Evolutionary conservation across 257 asterid species (phyloP).

Genomic region (Coffea canephora): DNA sequence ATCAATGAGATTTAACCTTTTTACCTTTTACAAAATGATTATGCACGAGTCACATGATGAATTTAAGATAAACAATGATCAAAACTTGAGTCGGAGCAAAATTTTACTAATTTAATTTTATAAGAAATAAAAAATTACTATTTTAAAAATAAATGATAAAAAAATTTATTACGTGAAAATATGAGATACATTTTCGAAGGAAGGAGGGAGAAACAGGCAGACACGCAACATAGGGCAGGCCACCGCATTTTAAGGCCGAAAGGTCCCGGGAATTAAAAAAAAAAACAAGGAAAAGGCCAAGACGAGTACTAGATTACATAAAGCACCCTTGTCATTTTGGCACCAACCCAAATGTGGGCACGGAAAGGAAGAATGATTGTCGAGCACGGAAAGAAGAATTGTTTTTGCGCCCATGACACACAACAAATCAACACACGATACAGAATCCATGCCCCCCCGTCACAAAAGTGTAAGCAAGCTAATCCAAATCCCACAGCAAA

Average conservation of each 20-base stretch:
- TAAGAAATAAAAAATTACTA: no score
- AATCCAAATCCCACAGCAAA: not conserved
- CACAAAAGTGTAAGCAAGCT: not conserved
- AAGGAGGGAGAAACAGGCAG: no score
- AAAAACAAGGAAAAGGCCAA: not conserved
- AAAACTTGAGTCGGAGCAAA: no score
- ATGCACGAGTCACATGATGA: no score
- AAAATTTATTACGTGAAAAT: no score
- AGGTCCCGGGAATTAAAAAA: not conserved
- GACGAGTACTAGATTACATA: constrained; percentile 5
- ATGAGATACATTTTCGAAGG: no score
- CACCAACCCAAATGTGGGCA: constrained; percentile 9
- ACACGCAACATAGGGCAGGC: not conserved
- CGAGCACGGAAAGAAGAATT: not conserved
- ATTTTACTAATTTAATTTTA: no score
- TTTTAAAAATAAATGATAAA: no score
- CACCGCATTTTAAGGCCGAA: constrained; percentile 12
- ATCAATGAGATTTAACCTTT: no score
- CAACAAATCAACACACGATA: not conserved
- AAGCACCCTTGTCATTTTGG: constrained; percentile 5
- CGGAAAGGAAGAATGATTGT: constrained; percentile 12
- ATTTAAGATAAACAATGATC: no score
- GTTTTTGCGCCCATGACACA: not conserved
- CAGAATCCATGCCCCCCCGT: constrained; percentile 5
- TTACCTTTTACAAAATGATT: no score